These are phyloP conservation scores for Tricladium varicosporioides DNA, from an alignment of 2,329 filamentous ascomycete species.

Conservation along the genomic window DNA sequence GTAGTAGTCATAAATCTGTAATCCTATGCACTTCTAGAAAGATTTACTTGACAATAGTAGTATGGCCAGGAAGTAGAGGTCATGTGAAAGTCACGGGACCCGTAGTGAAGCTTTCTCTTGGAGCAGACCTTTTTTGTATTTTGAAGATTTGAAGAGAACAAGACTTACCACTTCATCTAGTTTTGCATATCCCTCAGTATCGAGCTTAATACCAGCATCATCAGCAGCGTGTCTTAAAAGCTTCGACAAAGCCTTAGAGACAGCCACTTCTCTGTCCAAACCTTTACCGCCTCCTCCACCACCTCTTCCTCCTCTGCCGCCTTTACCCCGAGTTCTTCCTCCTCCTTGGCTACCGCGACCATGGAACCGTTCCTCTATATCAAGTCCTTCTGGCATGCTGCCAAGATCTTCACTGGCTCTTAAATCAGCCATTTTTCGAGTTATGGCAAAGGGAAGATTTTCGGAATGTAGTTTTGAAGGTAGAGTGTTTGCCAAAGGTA, in stretches of 20 bases:
- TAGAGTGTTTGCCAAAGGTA: neutral
- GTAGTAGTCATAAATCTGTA: too few species aligned
- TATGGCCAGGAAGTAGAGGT: neutral
- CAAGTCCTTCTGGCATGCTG: constrained; percentile 5
- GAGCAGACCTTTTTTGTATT: constrained; percentile 4
- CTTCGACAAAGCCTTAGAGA: constrained; percentile 36
- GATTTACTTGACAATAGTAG: too few species aligned
- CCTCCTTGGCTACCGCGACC: constrained; percentile 3
- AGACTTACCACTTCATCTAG: constrained; percentile 57
- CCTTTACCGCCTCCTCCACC: constrained; percentile 19
- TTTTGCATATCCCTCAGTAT: constrained; percentile 57
- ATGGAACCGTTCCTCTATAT: constrained; percentile 2
- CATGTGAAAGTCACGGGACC: constrained; percentile 8
- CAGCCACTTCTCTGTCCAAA: constrained; percentile 27
- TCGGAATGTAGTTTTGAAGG: neutral
- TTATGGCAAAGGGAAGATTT: neutral
- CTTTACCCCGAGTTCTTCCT: constrained; percentile 4
- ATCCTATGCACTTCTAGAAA: too few species aligned
- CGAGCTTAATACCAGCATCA: constrained; percentile 55
- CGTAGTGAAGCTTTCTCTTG: neutral
- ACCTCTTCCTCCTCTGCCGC: constrained; percentile 13
- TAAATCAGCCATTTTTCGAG: constrained; percentile 4
- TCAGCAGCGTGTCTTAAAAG: constrained; percentile 37
- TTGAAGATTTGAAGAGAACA: neutral
- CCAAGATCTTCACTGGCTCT: constrained; percentile 5